Evolutionary conservation across 805 yeast species (phyloP).

Genomic region (Saturnispora diversa): DNA sequence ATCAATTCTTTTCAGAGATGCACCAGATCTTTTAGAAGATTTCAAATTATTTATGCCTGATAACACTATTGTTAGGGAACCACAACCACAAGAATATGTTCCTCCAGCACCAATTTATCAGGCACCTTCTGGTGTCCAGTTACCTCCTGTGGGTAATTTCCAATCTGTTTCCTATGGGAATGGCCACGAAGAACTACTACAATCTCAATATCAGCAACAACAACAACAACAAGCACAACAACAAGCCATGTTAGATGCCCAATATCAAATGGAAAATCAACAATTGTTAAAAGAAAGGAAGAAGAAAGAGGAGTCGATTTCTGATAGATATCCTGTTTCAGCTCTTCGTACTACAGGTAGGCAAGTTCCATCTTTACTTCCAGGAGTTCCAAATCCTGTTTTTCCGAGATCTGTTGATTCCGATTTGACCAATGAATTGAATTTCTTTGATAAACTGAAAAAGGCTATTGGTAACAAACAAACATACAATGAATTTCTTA

Average conservation of each 20-base stretch:
- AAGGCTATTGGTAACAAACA: slow-evolving; percentile 82
- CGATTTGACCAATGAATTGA: slow-evolving; percentile 72
- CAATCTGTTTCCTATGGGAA: slow-evolving; percentile 41
- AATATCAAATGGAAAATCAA: slow-evolving; percentile 6
- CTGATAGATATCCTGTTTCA: slow-evolving; percentile 36
- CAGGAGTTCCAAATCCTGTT: slow-evolving; percentile 81
- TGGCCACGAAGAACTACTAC: slow-evolving; percentile 13
- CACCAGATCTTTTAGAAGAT: slow-evolving; percentile 91
- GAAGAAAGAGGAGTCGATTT: slow-evolving; percentile 20
- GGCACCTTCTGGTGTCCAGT: slow-evolving; percentile 33
- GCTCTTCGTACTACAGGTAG: slow-evolving; percentile 29
- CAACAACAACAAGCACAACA: slow-evolving; percentile 13
- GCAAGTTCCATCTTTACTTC: slow-evolving; percentile 61
- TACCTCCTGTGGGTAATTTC: slow-evolving; percentile 86
- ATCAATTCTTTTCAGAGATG: slow-evolving; percentile 76
- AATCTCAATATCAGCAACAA: slow-evolving; percentile 10
- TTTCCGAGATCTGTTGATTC: slow-evolving; percentile 49
- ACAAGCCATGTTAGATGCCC: slow-evolving; percentile 7
- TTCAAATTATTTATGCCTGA: slow-evolving; percentile 95
- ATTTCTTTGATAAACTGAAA: slow-evolving; percentile 88
- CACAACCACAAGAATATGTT: slow-evolving; percentile 18
- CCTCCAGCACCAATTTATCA: slow-evolving; percentile 10
- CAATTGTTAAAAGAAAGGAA: slow-evolving; percentile 23
- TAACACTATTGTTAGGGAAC: slow-evolving; percentile 33
- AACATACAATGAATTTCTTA: slow-evolving; percentile 85